Conservation (phyloP, 2,329 filamentous ascomycete species). For the Fusarium equiseti region DNA sequence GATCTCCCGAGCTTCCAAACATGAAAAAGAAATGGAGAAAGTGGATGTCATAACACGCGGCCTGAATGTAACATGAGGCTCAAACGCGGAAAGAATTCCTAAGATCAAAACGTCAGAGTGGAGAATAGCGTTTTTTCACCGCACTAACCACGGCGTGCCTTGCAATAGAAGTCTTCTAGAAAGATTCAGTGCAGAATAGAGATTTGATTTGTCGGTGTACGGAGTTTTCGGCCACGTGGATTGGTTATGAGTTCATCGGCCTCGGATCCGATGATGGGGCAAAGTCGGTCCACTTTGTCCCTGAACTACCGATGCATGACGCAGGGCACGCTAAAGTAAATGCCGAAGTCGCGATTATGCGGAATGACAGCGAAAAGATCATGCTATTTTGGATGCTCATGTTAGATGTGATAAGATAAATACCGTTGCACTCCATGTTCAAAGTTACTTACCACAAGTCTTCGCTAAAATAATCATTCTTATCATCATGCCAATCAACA, state of each 20-base stretch:
- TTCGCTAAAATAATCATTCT: too few species aligned
- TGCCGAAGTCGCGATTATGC: not conserved
- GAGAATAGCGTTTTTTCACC: not conserved
- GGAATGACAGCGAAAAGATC: not conserved
- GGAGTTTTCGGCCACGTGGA: not conserved
- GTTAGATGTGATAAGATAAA: not conserved
- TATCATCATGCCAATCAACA: conserved; percentile 3
- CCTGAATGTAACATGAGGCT: conserved; percentile 11
- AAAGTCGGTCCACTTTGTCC: not conserved
- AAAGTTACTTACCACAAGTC: too few species aligned
- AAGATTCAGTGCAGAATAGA: not conserved
- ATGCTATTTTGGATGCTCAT: not conserved
- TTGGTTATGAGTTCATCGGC: not conserved
- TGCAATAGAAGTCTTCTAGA: not conserved
- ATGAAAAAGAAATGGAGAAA: not conserved
- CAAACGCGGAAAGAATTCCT: conserved; percentile 4
- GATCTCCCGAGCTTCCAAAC: not conserved
- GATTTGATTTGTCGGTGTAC: not conserved
- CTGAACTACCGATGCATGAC: not conserved
- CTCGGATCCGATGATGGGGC: not conserved
- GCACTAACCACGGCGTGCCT: too few species aligned
- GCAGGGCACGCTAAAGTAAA: not conserved
- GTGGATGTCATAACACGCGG: not conserved
- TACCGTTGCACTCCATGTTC: too few species aligned
- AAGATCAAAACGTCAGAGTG: not conserved